These are phyloP conservation scores for Suillus weaverae DNA, from an alignment of 768 basidiomycete species.

Conservation along the genomic window DNA sequence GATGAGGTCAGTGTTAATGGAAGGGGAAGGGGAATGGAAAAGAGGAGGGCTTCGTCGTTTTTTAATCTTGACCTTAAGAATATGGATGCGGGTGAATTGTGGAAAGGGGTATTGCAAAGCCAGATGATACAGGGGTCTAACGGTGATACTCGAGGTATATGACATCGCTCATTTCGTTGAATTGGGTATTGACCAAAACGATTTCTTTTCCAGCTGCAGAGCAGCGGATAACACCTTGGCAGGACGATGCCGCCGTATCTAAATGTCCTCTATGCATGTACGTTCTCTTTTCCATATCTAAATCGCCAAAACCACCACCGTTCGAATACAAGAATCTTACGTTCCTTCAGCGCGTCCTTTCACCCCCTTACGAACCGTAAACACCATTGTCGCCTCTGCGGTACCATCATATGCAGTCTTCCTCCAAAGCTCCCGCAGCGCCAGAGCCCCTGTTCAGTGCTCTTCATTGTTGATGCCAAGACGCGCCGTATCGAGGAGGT, in stretches of 20 bases:
- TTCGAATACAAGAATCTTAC: background rate
- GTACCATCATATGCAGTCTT: slow-evolving; percentile 86
- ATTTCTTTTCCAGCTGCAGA: slow-evolving; percentile 58
- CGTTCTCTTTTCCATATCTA: slow-evolving; percentile 24
- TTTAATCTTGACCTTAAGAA: slow-evolving; percentile 71
- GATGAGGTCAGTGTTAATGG: slow-evolving; percentile 13
- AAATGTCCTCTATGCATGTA: slow-evolving; percentile 88
- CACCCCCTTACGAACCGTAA: slow-evolving; percentile 90
- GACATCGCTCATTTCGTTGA: background rate
- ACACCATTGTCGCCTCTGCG: slow-evolving; percentile 95
- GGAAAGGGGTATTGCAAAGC: slow-evolving; percentile 58
- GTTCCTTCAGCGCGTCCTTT: slow-evolving; percentile 58
- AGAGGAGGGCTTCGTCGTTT: slow-evolving; percentile 62
- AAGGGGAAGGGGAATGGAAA: slow-evolving; percentile 15
- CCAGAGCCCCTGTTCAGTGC: slow-evolving; percentile 65
- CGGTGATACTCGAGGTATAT: slow-evolving; percentile 64
- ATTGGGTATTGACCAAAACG: slow-evolving; percentile 5
- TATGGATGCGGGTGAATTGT: slow-evolving; percentile 68
- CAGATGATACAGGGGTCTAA: slow-evolving; percentile 48
- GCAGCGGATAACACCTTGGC: slow-evolving; percentile 94
- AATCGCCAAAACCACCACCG: background rate
- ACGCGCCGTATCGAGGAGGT: slow-evolving; percentile 83
- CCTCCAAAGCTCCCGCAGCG: slow-evolving; percentile 75
- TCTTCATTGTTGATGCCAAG: slow-evolving; percentile 84
- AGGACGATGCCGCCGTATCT: slow-evolving; percentile 73